Base-by-base conservation (phyloP, 257 asterid species). In the Lantana camara region DNA sequence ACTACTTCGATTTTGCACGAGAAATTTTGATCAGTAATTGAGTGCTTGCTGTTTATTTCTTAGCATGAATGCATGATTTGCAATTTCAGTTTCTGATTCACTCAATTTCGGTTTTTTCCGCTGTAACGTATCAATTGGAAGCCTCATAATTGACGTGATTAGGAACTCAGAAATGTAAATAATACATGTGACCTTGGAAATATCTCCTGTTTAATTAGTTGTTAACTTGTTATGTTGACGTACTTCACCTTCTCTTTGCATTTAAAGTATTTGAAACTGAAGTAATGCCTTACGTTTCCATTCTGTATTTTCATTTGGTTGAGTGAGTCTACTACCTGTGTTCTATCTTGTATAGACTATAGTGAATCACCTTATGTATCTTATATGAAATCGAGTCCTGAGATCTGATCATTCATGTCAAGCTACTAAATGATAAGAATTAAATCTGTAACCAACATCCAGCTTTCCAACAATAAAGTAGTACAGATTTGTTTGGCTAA, bases 171-270 rank as follows among this genome's bases (percentile, higher is more conserved):
- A n/a, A n/a, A n/a, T n/a, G n/a, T n/a, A n/a, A n/a, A n/a, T n/a
- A n/a, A n/a, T n/a, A n/a, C n/a, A n/a, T n/a, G n/a, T n/a, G n/a
- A n/a, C n/a, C n/a, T n/a, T n/a, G n/a, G n/a, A n/a, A n/a, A n/a
- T n/a, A n/a, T n/a, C n/a, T n/a, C n/a, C n/a, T n/a, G n/a, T n/a
- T 27, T 56, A 56, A 30, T 10, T 9, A 34, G 57, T 15, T 14
- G 20, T 27, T 27, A 2, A 27, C 4, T 5, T 2, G 2, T 30
- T 55, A 4, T 32, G 20, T 3, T 12, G 38, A 23, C 14, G 9
- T 40, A 23, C 20, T 59, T 59, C 9, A 21, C 49, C 40, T 46
- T 57, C 32, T 46, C 52, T 32, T 57, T 56, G 50, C 30, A 32
- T 27, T 59, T 12, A 40, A 10, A 14, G 35, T n/a, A n/a, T n/a